phyloP scores from a whole-genome alignment of 2,329 filamentous ascomycete species.

The Calonectria hawksworthii region DNA sequence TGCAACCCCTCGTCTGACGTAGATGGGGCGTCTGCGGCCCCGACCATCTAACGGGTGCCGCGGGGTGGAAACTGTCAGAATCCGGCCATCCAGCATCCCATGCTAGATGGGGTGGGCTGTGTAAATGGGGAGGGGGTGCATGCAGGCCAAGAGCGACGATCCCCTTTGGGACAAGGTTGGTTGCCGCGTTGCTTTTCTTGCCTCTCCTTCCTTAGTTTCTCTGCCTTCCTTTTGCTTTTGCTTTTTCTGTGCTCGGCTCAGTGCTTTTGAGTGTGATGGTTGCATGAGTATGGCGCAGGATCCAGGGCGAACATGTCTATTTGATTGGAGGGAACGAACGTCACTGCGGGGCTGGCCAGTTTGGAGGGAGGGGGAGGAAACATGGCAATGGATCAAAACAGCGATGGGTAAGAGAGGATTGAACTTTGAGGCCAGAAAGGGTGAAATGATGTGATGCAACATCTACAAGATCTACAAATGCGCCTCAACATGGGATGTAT shows the following conservation, averaged over 20 bases:
- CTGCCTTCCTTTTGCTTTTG: background rate
- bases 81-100: background rate
- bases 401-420: background rate
- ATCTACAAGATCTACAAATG: background rate
- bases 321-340: background rate
- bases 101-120: background rate
- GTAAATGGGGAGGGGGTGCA: background rate
- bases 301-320: no score
- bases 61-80: background rate
- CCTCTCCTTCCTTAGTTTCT: background rate
- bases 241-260: background rate
- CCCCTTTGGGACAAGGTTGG: background rate
- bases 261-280: background rate
- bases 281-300: background rate
- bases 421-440: constrained; percentile 5
- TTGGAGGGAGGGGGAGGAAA: background rate
- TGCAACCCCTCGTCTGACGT: background rate
- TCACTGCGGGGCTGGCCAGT: background rate
- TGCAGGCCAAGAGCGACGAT: background rate
- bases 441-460: background rate
- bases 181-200: background rate
- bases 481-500: background rate
- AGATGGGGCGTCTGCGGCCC: background rate
- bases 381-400: background rate
- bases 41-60: background rate